These are phyloP conservation scores for Fusarium sarcochroum DNA, from an alignment of 2,329 filamentous ascomycete species.

Conservation along the genomic window DNA sequence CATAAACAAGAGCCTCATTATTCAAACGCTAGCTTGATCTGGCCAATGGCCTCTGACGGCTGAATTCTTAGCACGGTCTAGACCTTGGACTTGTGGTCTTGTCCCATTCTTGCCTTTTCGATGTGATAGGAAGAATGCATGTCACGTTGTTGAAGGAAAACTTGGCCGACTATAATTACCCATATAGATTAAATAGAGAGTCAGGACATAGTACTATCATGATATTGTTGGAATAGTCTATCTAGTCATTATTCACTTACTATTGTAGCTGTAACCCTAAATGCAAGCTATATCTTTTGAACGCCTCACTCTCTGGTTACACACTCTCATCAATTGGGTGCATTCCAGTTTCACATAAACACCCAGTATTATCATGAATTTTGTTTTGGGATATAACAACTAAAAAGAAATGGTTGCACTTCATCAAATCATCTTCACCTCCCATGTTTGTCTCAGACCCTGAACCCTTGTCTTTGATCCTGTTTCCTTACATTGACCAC, in stretches of 20 bases:
- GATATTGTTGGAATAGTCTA: neutral
- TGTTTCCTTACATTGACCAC: conserved; percentile 28
- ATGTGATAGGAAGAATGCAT: neutral
- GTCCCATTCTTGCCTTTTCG: conserved; percentile 1
- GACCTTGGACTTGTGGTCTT: conserved; percentile 6
- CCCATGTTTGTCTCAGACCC: conserved; percentile 13
- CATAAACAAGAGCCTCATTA: conserved; percentile 39
- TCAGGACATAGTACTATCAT: neutral
- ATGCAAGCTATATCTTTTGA: no score
- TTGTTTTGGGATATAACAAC: conserved; percentile 41
- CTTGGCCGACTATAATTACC: conserved; percentile 6
- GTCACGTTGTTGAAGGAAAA: conserved; percentile 20
- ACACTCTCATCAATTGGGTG: no score
- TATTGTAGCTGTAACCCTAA: no score
- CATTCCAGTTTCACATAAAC: neutral
- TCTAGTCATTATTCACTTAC: neutral
- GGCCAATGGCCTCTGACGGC: conserved; percentile 5
- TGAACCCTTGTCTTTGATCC: conserved; percentile 13
- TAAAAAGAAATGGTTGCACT: conserved; percentile 39
- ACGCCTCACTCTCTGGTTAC: no score
- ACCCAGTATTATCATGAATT: conserved; percentile 24
- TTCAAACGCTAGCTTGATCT: conserved; percentile 28
- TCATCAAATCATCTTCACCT: conserved; percentile 34
- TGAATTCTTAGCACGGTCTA: conserved; percentile 14
- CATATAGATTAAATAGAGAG: neutral